A percentile compares a stretch with the other conserved stretches of the same genome.
These are phyloP conservation scores for Litchi chinensis DNA, from an alignment of 345 rosid species.

Conservation along the genomic window DNA sequence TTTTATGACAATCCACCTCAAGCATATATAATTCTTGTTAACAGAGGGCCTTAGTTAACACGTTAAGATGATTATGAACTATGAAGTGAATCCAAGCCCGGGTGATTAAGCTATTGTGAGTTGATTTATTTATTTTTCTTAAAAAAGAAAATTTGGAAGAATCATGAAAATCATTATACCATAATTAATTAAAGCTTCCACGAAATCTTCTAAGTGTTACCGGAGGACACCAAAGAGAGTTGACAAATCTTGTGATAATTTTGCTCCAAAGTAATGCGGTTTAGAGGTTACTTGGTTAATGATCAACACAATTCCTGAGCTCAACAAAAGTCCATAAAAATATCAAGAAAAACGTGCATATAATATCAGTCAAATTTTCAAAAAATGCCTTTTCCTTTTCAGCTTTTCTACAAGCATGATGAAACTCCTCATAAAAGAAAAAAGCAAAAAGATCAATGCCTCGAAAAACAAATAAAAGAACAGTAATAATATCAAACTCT, in stretches of 20 bases:
- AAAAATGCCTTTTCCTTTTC: background rate
- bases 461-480: slow-evolving; percentile 3
- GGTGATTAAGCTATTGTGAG: background rate
- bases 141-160: background rate
- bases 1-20: background rate
- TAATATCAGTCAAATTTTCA: background rate
- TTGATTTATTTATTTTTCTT: background rate
- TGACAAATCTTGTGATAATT: background rate
- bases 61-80: background rate
- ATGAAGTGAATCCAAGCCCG: background rate
- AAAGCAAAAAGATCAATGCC: background rate
- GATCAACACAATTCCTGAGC: background rate
- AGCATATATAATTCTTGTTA: background rate
- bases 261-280: background rate
- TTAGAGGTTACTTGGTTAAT: background rate
- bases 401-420: background rate
- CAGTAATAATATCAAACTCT: background rate
- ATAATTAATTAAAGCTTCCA: background rate
- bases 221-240: background rate
- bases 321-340: background rate
- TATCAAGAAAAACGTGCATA: background rate
- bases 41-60: background rate
- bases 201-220: background rate
- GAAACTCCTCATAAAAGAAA: background rate
- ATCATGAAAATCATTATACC: background rate